phyloP scores from a whole-genome alignment of 75 land plant species.

The Cryptomeria japonica region DNA sequence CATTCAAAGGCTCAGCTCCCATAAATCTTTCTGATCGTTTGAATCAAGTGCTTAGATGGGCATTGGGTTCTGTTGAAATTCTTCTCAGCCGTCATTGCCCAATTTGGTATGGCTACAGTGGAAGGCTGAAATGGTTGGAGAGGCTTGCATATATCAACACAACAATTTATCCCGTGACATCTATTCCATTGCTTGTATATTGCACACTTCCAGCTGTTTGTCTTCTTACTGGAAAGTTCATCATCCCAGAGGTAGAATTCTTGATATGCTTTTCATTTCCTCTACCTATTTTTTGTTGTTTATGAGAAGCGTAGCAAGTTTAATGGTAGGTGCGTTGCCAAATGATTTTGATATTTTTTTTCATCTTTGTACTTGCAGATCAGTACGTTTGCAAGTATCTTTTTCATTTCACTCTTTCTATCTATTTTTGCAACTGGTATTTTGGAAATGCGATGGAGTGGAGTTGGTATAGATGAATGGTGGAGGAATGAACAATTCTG shows the following conservation, averaged over 20 bases:
- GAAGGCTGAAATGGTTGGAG: constrained; percentile 74
- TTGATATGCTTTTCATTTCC: background rate
- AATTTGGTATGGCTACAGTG: constrained; percentile 86
- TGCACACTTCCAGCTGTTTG: constrained; percentile 81
- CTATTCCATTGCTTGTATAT: constrained; percentile 65
- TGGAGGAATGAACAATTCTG: constrained; percentile 81
- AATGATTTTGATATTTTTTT: background rate
- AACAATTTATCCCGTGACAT: constrained; percentile 73
- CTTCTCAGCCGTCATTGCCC: constrained; percentile 85
- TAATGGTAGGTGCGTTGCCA: background rate
- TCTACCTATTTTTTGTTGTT: background rate
- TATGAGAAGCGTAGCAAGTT: background rate
- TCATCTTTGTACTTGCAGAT: constrained; percentile 33
- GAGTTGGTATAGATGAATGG: constrained; percentile 75
- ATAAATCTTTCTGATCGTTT: constrained; percentile 89
- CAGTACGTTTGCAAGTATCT: constrained; percentile 58
- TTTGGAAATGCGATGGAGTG: constrained; percentile 70
- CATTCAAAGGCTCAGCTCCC: constrained; percentile 91
- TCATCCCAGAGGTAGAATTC: constrained; percentile 65
- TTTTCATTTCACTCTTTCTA: constrained; percentile 52
- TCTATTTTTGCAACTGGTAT: constrained; percentile 78
- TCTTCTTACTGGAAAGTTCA: constrained; percentile 74
- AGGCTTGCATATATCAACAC: constrained; percentile 82
- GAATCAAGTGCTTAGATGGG: constrained; percentile 92
- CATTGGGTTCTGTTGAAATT: constrained; percentile 86